Conservation (phyloP, 495 filamentous ascomycete genomes). For the Hyaloscypha hepaticicola region DNA sequence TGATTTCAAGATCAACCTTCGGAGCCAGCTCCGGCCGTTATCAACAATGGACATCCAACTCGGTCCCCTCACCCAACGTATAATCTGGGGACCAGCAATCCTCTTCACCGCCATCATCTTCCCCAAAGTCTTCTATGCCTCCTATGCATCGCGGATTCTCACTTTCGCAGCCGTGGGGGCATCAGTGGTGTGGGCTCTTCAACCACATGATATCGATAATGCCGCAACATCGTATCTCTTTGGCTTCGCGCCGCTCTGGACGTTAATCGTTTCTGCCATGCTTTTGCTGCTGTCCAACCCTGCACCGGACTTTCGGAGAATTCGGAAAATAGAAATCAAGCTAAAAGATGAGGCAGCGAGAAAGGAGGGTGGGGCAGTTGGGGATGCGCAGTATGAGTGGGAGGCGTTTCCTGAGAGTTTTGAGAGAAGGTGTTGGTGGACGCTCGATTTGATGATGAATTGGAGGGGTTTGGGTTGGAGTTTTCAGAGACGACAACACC, state of each 20-base stretch:
- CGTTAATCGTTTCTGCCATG: background rate
- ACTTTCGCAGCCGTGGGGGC: background rate
- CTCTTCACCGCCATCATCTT: constrained; percentile 9
- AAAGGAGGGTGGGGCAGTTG: background rate
- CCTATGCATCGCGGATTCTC: background rate
- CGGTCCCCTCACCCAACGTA: background rate
- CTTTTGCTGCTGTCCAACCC: constrained; percentile 5
- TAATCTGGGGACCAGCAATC: background rate
- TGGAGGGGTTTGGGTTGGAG: constrained; percentile 9
- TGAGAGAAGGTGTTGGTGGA: background rate
- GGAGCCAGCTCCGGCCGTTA: background rate
- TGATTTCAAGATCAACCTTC: background rate
- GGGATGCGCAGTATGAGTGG: constrained; percentile 6
- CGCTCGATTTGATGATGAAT: constrained; percentile 7
- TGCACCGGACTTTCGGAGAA: constrained; percentile 6
- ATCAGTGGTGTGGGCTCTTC: background rate
- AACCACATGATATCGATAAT: constrained; percentile 2
- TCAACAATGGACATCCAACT: constrained; percentile 12
- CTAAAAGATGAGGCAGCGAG: background rate
- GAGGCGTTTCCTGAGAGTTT: constrained; percentile 8
- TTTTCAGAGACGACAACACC: constrained; percentile 2
- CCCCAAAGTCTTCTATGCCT: constrained; percentile 5
- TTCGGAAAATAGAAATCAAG: no score
- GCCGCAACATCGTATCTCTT: background rate
- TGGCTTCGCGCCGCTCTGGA: background rate